A percentile compares a stretch with the other conserved stretches of the same genome.
phyloP scores from a whole-genome alignment of 2,329 filamentous ascomycete genomes.

The Endoconidiophora laricicola region DNA sequence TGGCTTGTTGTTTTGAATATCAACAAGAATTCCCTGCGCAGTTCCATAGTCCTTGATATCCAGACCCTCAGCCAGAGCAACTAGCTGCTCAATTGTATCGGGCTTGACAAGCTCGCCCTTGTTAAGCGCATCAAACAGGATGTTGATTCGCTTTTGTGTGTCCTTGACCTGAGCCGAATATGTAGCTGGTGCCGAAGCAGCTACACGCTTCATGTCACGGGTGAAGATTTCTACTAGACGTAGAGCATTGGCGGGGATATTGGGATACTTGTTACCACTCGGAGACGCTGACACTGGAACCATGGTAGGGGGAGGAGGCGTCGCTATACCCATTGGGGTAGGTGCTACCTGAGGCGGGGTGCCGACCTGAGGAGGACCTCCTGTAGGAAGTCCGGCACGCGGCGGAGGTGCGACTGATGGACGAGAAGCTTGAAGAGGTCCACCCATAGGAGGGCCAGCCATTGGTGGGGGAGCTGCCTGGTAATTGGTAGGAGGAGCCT shows the following conservation, averaged over 20 bases:
- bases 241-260: constrained; percentile 64
- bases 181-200: constrained; percentile 65
- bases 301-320: constrained; percentile 17
- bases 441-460: constrained; percentile 24
- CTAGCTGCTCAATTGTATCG: constrained; percentile 54
- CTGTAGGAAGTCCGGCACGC: constrained; percentile 15
- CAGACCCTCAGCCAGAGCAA: constrained; percentile 47
- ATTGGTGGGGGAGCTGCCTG: constrained; percentile 29
- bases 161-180: constrained; percentile 85
- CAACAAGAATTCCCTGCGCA: constrained; percentile 52
- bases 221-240: constrained; percentile 67
- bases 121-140: constrained; percentile 95
- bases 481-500: constrained; percentile 29
- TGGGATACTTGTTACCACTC: constrained; percentile 23
- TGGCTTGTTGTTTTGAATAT: constrained; percentile 60
- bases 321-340: constrained; percentile 18
- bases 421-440: constrained; percentile 3
- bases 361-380: background rate
- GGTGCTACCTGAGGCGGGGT: constrained; percentile 7
- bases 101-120: constrained; percentile 79
- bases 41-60: constrained; percentile 51
- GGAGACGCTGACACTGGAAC: too few species aligned
- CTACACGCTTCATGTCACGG: constrained; percentile 77
- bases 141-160: constrained; percentile 78
- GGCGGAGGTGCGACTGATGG: constrained; percentile 19